Percentiles rank a stretch among this genome's conserved stretches.
phyloP scores from a whole-genome alignment of 805 yeast species.

The Wickerhamiella australiensis region DNA sequence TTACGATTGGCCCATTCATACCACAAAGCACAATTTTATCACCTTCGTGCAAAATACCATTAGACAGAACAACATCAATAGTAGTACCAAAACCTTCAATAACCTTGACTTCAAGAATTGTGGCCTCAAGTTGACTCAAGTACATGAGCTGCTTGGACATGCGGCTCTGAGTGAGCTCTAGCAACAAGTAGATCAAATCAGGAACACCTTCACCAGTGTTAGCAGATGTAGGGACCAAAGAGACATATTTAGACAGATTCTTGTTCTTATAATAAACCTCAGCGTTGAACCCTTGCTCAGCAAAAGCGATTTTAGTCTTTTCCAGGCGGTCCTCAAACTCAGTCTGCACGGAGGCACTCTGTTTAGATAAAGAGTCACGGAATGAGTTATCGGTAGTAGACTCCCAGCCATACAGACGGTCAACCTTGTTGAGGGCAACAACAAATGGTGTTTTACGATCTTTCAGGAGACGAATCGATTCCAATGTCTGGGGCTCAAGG shows the following conservation, averaged over 20 bases:
- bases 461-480: constrained; percentile 79
- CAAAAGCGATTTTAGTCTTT: constrained; percentile 75
- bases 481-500: constrained; percentile 93
- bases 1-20: constrained; percentile 94
- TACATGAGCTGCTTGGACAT: constrained; percentile 98
- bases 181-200: constrained; percentile 86
- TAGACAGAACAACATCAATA: constrained; percentile 93
- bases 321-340: constrained; percentile 84
- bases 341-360: constrained; percentile 70
- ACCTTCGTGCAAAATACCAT: constrained; percentile 90
- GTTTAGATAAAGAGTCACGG: constrained; percentile 84
- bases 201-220: constrained; percentile 99
- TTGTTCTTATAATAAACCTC: constrained; percentile 93
- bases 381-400: constrained; percentile 81
- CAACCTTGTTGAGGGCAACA: constrained; percentile 94
- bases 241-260: constrained; percentile 84
- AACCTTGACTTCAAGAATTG: constrained; percentile 93
- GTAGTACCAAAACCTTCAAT: constrained; percentile 98
- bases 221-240: constrained; percentile 97
- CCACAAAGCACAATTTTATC: constrained; percentile 95
- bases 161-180: constrained; percentile 94
- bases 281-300: constrained; percentile 97
- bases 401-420: constrained; percentile 94
- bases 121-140: constrained; percentile 86
- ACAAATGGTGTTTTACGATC: constrained; percentile 97